These are phyloP conservation scores for Komagataella pastoris DNA, from an alignment of 805 yeast genomes.

Conservation along the genomic window DNA sequence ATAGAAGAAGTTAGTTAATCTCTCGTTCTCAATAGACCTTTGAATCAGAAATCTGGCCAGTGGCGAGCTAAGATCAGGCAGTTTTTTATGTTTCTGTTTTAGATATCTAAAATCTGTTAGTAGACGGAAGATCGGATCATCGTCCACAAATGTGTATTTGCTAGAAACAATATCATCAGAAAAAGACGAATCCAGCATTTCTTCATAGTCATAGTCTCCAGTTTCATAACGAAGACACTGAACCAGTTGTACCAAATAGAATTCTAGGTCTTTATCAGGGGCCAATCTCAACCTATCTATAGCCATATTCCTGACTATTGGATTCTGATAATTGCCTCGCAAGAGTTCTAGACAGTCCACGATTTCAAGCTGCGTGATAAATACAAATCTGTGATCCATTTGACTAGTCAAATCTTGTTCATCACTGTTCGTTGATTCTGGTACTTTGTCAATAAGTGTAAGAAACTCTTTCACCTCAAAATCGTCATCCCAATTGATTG, in stretches of 20 bases:
- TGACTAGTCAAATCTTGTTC: background rate
- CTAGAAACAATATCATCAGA: conserved; percentile 9
- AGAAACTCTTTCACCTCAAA: conserved; percentile 70
- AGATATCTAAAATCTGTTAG: conserved; percentile 10
- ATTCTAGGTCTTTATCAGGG: conserved; percentile 62
- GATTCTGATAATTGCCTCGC: conserved; percentile 64
- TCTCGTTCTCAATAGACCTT: conserved; percentile 49
- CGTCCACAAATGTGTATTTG: conserved; percentile 19
- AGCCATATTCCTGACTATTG: conserved; percentile 73
- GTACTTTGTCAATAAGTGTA: conserved; percentile 1
- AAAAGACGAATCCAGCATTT: background rate
- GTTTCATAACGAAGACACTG: conserved; percentile 81
- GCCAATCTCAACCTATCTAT: conserved; percentile 73
- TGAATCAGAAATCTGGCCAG: conserved; percentile 64
- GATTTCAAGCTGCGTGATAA: conserved; percentile 18
- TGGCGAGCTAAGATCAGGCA: conserved; percentile 32
- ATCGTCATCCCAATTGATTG: conserved; percentile 82
- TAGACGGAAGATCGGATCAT: conserved; percentile 12
- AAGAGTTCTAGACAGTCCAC: conserved; percentile 53
- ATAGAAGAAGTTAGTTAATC: conserved; percentile 71
- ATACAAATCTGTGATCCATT: conserved; percentile 5
- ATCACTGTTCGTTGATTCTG: background rate
- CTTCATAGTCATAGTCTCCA: conserved; percentile 7
- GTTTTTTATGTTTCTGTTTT: conserved; percentile 5
- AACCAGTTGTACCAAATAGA: conserved; percentile 79